Conservation (phyloP, 2,329 filamentous ascomycete species). For the Alternaria brassicicola region DNA sequence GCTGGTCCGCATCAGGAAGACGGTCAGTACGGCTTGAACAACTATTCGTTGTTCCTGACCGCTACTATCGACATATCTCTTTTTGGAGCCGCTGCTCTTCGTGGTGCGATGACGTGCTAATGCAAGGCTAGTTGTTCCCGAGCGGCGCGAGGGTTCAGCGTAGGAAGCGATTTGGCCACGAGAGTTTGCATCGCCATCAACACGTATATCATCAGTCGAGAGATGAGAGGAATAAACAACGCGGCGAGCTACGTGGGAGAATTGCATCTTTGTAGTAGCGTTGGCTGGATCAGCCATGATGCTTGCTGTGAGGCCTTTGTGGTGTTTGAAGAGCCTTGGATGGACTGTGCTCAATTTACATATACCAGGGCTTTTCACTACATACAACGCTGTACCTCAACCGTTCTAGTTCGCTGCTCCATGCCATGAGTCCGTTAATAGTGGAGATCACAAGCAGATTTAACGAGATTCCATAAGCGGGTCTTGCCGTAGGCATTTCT, state of each 20-base stretch:
- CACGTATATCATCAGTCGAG: not conserved
- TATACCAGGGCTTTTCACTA: not conserved
- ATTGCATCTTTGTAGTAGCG: not conserved
- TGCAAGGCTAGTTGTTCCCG: constrained; percentile 1
- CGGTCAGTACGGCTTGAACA: constrained; percentile 37
- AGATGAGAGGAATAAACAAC: not conserved
- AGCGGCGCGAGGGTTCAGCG: not conserved
- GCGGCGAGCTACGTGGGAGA: not conserved
- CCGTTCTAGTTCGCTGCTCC: too few species aligned
- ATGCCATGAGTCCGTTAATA: too few species aligned
- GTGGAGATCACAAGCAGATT: too few species aligned
- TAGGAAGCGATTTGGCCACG: not conserved
- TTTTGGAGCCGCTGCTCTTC: not conserved
- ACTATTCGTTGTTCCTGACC: constrained; percentile 5
- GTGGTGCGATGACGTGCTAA: not conserved
- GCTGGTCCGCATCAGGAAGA: constrained; percentile 75
- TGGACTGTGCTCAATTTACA: not conserved
- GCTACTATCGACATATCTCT: not conserved
- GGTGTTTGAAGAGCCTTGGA: not conserved
- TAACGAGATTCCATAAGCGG: too few species aligned
- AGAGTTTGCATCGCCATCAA: not conserved
- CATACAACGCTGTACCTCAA: not conserved
- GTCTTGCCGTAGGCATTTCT: too few species aligned
- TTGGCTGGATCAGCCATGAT: not conserved
- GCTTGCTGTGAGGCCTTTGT: not conserved